Conservation (phyloP, 192 early-diverging fungal genomes). For the Kickxella alabastrina region DNA sequence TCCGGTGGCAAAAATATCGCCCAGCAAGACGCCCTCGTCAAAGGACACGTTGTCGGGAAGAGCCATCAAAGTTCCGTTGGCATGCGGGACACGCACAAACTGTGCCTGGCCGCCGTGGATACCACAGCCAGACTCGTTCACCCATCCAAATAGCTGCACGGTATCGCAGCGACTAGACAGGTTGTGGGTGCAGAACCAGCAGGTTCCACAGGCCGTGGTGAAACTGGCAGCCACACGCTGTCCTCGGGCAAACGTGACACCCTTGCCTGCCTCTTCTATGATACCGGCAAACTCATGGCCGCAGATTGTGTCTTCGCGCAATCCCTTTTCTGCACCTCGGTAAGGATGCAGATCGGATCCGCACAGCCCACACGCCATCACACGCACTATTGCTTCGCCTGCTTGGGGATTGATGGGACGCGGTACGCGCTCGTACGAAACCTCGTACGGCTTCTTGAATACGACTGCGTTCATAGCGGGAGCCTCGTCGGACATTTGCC, state of each 20-base stretch:
- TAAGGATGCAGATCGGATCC: constrained; percentile 54
- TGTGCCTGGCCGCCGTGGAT: constrained; percentile 56
- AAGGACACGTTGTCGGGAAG: constrained; percentile 29
- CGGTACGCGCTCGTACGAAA: constrained; percentile 28
- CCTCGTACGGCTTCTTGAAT: constrained; percentile 40
- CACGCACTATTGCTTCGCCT: constrained; percentile 53
- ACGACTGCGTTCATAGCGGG: constrained; percentile 49
- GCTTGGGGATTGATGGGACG: constrained; percentile 29
- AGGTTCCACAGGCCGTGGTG: constrained; percentile 44
- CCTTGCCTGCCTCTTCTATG: constrained; percentile 42
- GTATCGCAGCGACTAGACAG: constrained; percentile 50
- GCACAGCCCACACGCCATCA: constrained; percentile 49
- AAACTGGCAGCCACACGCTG: constrained; percentile 53
- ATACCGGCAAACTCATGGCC: constrained; percentile 56
- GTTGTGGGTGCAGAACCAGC: constrained; percentile 47
- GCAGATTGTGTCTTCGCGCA: constrained; percentile 45
- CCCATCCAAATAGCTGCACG: constrained; percentile 52
- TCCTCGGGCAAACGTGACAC: constrained; percentile 29
- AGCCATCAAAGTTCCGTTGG: constrained; percentile 46
- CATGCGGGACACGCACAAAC: constrained; percentile 55
- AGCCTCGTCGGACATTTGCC: constrained; percentile 2
- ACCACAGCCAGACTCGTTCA: constrained; percentile 25
- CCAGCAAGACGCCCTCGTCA: constrained; percentile 48
- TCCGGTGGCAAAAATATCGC: constrained; percentile 57
- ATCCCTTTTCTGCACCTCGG: constrained; percentile 41